Evolutionary conservation across 1,139 yeast species (phyloP).

Genomic region (Suhomyces atakaporum): DNA sequence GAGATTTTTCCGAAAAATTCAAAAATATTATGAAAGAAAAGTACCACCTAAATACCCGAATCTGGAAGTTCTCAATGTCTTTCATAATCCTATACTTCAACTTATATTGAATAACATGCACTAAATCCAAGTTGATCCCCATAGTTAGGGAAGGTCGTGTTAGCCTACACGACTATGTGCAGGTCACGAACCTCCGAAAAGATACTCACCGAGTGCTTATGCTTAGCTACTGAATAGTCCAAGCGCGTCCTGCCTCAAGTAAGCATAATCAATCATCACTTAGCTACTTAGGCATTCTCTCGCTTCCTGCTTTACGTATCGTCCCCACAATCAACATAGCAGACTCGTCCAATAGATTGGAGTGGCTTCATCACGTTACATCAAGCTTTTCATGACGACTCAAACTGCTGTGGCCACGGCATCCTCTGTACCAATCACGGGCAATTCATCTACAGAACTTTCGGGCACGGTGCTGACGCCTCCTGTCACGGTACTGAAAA

Average conservation of each 20-base stretch:
- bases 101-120: slow-evolving; percentile 1
- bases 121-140: not conserved
- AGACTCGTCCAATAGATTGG: not conserved
- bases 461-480: slow-evolving; percentile 6
- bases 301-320: not conserved
- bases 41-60: no score
- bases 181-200: slow-evolving; percentile 7
- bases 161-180: slow-evolving; percentile 3
- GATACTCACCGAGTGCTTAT: slow-evolving; percentile 2
- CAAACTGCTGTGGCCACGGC: slow-evolving; percentile 7
- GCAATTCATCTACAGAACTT: slow-evolving; percentile 7
- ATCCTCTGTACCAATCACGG: slow-evolving; percentile 5
- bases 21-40: no score
- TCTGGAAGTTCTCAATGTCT: no score
- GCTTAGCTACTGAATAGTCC: slow-evolving; percentile 5
- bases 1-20: no score
- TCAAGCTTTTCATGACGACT: slow-evolving; percentile 5
- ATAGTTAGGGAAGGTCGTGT: slow-evolving; percentile 1
- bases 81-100: no score
- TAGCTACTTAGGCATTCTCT: not conserved
- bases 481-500: slow-evolving; percentile 9
- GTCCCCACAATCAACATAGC: not conserved
- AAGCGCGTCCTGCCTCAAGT: slow-evolving; percentile 4
- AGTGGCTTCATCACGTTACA: not conserved
- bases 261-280: slow-evolving; percentile 1